Evolutionary conservation across 1,284 basidiomycete genomes (phyloP), one percentile per base, ranked within the genome.

Genomic region (Moniliophthora roreri): DNA sequence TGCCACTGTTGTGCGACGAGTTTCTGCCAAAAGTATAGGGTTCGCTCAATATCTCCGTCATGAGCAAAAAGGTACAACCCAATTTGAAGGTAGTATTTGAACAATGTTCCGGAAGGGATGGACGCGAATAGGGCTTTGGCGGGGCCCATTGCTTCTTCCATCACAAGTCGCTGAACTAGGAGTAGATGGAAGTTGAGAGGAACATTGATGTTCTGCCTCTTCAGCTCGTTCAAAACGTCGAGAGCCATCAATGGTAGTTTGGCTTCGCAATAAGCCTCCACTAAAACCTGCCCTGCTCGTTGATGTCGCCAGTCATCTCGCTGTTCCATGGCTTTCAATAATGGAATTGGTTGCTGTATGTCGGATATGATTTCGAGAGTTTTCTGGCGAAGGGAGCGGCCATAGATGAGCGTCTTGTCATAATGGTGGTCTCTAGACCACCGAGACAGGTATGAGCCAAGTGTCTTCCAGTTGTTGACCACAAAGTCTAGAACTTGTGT

Each of bases 61-160:
- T 74, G 74, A 9, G 81, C 71, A 60, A 73, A 73, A 13, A 87
- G 66, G 62, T 76, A 71, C 7, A 88, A 69, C 8, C 79, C 84
- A 9, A 73, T 73, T 26, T 72, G 69, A 26, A 74, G 62, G 57
- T 76, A 73, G n/a, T 59, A 61, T 24, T 64, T 64, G 49, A 63
- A 59, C 28, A 52, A 53, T 24, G 61, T 58, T 36, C 57, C 49
- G 37, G 51, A 52, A 20, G 64, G 42, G 35, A 76, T 50, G 4
- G 66, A 59, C 11, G 60, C 35, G 60, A 69, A 82, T 20, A 85
- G 59, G 9, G 66, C 61, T 53, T 76, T 73, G 9, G 84, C 85
- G 3, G 68, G 63, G 40, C 69, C 66, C 56, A 77, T 73, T 18
- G 65, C 50, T 49, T 73, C 63, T 13, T 65, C 67, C 40, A 66